Evolutionary conservation across 768 basidiomycete genomes (phyloP).

Genomic region (Hygrophorus pudorinus): DNA sequence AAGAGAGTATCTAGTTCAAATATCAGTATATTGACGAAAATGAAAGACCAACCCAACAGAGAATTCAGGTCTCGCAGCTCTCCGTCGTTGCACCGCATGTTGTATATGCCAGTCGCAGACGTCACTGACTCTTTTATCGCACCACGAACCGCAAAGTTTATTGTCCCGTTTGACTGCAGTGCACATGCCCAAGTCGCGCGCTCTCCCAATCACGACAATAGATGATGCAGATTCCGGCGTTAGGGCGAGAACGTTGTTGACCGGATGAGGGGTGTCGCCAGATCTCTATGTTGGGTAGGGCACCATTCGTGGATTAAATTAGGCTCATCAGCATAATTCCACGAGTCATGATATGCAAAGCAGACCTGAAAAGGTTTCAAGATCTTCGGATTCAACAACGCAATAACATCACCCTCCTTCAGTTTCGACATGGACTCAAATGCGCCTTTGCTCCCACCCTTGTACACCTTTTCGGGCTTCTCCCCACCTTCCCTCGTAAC

Average conservation of each 20-base stretch:
- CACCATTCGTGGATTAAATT: not conserved
- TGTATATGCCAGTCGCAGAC: conserved; percentile 92
- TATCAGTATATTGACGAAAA: not conserved
- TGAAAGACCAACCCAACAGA: conserved; percentile 54
- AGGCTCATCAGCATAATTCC: not conserved
- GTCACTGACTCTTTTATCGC: conserved; percentile 76
- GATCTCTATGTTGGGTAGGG: conserved; percentile 27
- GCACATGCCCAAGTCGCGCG: conserved; percentile 83
- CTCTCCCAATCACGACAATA: conserved; percentile 77
- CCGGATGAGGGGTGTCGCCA: conserved; percentile 58
- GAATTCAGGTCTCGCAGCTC: conserved; percentile 81
- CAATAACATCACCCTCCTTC: conserved; percentile 83
- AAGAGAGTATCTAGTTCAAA: not conserved
- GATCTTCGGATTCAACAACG: conserved; percentile 80
- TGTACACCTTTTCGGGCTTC: conserved; percentile 55
- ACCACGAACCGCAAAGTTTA: conserved; percentile 78
- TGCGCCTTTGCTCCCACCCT: conserved; percentile 86
- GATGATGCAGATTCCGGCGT: conserved; percentile 77
- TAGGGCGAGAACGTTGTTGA: conserved; percentile 74
- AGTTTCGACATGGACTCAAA: conserved; percentile 83
- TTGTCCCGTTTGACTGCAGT: conserved; percentile 69
- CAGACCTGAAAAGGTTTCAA: conserved; percentile 79
- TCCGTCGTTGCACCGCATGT: conserved; percentile 60
- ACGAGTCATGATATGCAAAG: not conserved
- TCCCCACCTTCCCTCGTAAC: conserved; percentile 41